phyloP scores from a whole-genome alignment of 2,329 filamentous ascomycete genomes.

The Neospermospora avenae region DNA sequence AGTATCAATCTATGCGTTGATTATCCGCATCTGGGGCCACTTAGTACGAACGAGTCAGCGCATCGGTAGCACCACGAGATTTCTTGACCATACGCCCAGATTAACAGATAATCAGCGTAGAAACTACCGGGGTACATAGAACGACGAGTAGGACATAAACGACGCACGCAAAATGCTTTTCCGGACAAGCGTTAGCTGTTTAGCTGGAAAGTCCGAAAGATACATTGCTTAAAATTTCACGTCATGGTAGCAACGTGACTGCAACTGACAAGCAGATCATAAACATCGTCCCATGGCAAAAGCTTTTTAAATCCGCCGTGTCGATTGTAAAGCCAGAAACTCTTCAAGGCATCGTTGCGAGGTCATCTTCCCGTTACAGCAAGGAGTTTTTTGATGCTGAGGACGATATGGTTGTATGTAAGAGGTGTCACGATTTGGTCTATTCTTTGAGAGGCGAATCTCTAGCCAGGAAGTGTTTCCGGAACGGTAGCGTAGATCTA shows the following conservation, averaged over 20 bases:
- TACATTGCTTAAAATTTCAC: background rate
- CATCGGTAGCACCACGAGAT: background rate
- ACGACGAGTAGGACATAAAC: no score
- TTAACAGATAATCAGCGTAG: background rate
- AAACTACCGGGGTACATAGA: background rate
- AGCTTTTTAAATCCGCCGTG: background rate
- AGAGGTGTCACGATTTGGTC: background rate
- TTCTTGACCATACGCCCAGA: background rate
- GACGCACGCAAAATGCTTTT: no score
- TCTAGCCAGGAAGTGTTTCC: background rate
- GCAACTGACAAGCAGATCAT: background rate
- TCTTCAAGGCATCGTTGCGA: background rate
- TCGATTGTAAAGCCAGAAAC: background rate
- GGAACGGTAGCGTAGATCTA: background rate
- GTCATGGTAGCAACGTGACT: background rate
- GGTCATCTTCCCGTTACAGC: background rate
- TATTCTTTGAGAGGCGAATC: background rate
- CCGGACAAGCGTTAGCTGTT: no score
- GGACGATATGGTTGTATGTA: background rate
- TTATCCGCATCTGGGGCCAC: background rate
- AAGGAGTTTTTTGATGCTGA: background rate
- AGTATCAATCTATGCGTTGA: background rate
- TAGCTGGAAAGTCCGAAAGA: no score
- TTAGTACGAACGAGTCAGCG: background rate
- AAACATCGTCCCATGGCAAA: background rate